Evolutionary conservation across 805 yeast species (phyloP), one percentile per base, ranked within the genome.

Genomic region (Sugiyamaella marilandica): DNA sequence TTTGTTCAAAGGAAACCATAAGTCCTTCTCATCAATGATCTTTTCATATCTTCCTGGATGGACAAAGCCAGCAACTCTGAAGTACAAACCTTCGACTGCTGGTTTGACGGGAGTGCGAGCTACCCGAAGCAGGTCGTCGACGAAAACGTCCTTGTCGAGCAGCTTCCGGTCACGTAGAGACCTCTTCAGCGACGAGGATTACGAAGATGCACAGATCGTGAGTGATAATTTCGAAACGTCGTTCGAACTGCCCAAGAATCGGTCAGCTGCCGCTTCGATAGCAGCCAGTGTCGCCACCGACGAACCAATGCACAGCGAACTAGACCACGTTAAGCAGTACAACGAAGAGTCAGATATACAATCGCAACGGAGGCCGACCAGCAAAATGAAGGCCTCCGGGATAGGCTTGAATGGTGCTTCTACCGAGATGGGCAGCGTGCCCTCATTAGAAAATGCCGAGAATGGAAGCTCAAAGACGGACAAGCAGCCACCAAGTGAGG

Each of bases 161-260:
- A 59, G 63, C 11, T 60, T 41, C 45, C 31, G 64, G 13, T 61
- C 64, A 10, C 46, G 63, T 19, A 41, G 58, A 11, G 64, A 61
- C 21, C 47, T 61, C 24, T 49, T 61, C 36, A 47, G 60, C 18
- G 65, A 61, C 16, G 59, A 41, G 1, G 60, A 56, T 13, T 37
- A 47, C 24, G 62, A 60, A 26, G 64, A 61, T 41, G 64, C 64
- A 2, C 64, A 61, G 39, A 47, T 60, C 39, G 59, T 61, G 24
- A 51, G 57, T 36, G 63, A 61, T 36, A 55, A 56, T 37, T 57
- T 59, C 49, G 60, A 61, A 29, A 49, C 55, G n/a, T 21, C 56
- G 16, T 19, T 58, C 31, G 47, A 31, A 10, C 36, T 51, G 29
- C 52, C 46, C 2, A 31, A 31, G 11, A 19, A 26, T 13, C 11